phyloP scores from a whole-genome alignment of 2,329 filamentous ascomycete species.

The Tolypocladium tundrense region DNA sequence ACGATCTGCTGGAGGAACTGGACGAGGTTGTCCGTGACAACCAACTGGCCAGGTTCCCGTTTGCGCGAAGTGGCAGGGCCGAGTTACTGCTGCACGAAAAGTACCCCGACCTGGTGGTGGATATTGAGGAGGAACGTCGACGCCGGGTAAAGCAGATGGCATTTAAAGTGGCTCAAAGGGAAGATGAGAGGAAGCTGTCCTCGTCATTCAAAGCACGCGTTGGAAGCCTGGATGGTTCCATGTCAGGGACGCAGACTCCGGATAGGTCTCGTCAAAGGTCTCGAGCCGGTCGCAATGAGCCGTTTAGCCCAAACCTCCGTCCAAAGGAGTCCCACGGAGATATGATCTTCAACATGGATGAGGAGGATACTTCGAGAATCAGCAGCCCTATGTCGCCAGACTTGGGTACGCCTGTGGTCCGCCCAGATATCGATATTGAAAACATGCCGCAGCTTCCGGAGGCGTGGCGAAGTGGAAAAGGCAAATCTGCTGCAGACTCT shows the following conservation, averaged over 20 bases:
- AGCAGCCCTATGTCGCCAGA: slow-evolving; percentile 18
- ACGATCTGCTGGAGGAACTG: slow-evolving; percentile 70
- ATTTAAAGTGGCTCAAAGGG: slow-evolving; percentile 51
- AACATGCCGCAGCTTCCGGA: slow-evolving; percentile 18
- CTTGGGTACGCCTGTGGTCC: slow-evolving; percentile 7
- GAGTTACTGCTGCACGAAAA: slow-evolving; percentile 56
- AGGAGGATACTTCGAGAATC: slow-evolving; percentile 41
- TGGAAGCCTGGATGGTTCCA: slow-evolving; percentile 55
- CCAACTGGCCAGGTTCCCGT: slow-evolving; percentile 67
- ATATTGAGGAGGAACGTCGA: slow-evolving; percentile 59
- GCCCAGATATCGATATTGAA: slow-evolving; percentile 14
- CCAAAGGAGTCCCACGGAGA: slow-evolving; percentile 61
- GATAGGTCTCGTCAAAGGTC: slow-evolving; percentile 37
- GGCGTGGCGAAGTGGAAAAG: slow-evolving; percentile 14
- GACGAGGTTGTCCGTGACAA: slow-evolving; percentile 73
- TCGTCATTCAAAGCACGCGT: slow-evolving; percentile 50
- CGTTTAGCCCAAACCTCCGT: slow-evolving; percentile 56
- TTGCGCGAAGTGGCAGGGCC: slow-evolving; percentile 64
- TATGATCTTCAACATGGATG: slow-evolving; percentile 92
- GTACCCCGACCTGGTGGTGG: slow-evolving; percentile 51
- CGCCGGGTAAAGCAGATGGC: slow-evolving; percentile 67
- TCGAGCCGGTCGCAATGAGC: slow-evolving; percentile 39
- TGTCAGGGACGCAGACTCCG: slow-evolving; percentile 25
- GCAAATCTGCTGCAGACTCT: slow-evolving; percentile 1
- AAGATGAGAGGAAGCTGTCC: slow-evolving; percentile 53